Conservation (phyloP, 2,329 filamentous ascomycete species). For the Lanzia echinophila region DNA sequence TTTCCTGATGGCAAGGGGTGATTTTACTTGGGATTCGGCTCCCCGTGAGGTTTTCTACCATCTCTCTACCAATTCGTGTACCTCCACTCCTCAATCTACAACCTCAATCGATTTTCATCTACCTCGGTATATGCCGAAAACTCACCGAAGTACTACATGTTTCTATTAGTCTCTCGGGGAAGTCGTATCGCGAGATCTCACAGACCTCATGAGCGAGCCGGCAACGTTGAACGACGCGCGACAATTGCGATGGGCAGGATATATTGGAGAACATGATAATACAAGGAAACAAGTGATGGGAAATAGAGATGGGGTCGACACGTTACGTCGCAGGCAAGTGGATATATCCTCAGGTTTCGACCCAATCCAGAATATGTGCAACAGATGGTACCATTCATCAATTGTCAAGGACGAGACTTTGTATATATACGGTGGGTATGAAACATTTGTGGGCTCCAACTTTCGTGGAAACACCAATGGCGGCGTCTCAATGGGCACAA, state of each 20-base stretch:
- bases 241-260: not conserved
- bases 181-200: not conserved
- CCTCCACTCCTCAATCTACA: not conserved
- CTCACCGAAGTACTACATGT: not conserved
- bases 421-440: constrained; percentile 7
- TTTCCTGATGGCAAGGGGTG: not conserved
- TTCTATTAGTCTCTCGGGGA: not conserved
- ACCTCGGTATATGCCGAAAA: not conserved
- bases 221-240: not conserved
- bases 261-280: not conserved
- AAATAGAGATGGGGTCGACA: not conserved
- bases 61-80: not conserved
- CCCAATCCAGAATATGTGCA: constrained; percentile 8
- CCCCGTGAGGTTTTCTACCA: too few species aligned
- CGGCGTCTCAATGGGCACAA: constrained; percentile 11
- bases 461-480: not conserved
- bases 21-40: not conserved
- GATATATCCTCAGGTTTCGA: constrained; percentile 1
- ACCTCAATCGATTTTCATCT: not conserved
- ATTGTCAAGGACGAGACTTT: constrained; percentile 4
- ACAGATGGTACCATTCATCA: constrained; percentile 8
- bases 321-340: constrained; percentile 2
- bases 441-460: constrained; percentile 6
- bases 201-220: not conserved
- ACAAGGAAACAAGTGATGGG: not conserved